These are phyloP conservation scores for Clathrospora elynae DNA, from an alignment of 2,329 filamentous ascomycete species.

Conservation along the genomic window DNA sequence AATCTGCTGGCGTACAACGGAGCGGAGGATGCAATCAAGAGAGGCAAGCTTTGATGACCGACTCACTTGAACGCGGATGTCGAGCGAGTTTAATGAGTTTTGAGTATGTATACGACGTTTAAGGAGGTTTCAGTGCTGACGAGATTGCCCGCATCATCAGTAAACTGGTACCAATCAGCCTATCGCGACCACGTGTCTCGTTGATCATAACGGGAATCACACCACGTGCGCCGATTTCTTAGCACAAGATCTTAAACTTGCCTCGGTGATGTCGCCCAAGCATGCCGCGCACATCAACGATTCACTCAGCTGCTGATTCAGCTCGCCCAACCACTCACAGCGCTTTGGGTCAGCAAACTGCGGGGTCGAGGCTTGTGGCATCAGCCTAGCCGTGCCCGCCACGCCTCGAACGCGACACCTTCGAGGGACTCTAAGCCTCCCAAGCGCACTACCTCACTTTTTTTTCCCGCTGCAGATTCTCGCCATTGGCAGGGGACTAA, in stretches of 20 bases:
- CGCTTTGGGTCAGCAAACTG: slow-evolving; percentile 6
- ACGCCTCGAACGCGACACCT: slow-evolving; percentile 5
- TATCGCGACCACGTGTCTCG: not conserved
- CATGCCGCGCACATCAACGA: slow-evolving; percentile 11
- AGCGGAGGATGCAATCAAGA: not conserved
- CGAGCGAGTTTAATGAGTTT: too few species aligned
- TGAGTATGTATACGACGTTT: too few species aligned
- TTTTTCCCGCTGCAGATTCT: slow-evolving; percentile 14
- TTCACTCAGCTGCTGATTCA: slow-evolving; percentile 10
- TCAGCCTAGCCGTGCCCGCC: slow-evolving; percentile 6
- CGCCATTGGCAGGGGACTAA: slow-evolving; percentile 10
- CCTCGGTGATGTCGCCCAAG: slow-evolving; percentile 18
- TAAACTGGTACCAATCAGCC: not conserved
- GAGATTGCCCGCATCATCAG: slow-evolving; percentile 1
- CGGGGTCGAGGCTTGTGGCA: slow-evolving; percentile 11
- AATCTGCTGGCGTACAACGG: slow-evolving; percentile 61
- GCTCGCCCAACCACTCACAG: slow-evolving; percentile 6
- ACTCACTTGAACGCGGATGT: too few species aligned
- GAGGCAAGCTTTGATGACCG: not conserved
- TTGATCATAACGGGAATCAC: not conserved
- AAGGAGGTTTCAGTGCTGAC: too few species aligned
- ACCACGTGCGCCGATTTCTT: not conserved
- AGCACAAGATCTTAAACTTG: not conserved
- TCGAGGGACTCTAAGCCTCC: slow-evolving; percentile 9
- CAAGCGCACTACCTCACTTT: slow-evolving; percentile 19